Evolutionary conservation across 768 basidiomycete species (phyloP).

Genomic region (Boletus speciosus): DNA sequence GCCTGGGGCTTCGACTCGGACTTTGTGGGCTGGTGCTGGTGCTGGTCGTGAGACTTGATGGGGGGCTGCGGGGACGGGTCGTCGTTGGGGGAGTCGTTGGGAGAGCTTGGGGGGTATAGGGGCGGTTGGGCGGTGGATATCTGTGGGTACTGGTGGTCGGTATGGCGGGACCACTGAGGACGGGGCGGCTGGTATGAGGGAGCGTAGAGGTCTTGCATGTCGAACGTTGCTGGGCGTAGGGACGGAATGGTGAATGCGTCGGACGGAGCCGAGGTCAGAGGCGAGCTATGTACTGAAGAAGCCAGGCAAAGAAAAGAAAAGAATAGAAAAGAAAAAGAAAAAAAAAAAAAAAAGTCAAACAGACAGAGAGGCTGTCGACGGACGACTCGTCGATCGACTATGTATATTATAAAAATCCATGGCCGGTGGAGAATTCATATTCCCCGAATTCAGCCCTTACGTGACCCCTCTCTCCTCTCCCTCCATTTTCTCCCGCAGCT

Average conservation of each 20-base stretch:
- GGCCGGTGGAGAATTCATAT: slow-evolving; percentile 39
- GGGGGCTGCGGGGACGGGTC: slow-evolving; percentile 42
- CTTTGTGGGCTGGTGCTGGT: slow-evolving; percentile 57
- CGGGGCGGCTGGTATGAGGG: slow-evolving; percentile 40
- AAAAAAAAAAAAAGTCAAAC: slow-evolving; percentile 24
- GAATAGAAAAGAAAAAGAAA: slow-evolving; percentile 17
- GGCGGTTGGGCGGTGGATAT: slow-evolving; percentile 32
- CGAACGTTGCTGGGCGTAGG: slow-evolving; percentile 39
- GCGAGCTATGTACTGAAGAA: slow-evolving; percentile 31
- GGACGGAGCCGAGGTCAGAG: slow-evolving; percentile 17
- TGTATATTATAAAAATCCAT: slow-evolving; percentile 37
- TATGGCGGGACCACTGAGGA: slow-evolving; percentile 32
- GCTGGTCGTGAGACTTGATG: slow-evolving; percentile 38
- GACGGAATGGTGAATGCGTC: slow-evolving; percentile 37
- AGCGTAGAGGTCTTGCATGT: slow-evolving; percentile 49
- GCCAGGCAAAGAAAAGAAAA: slow-evolving; percentile 32
- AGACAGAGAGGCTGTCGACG: slow-evolving; percentile 27
- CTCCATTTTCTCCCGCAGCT: slow-evolving; percentile 34
- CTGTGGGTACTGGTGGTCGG: slow-evolving; percentile 34
- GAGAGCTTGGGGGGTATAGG: slow-evolving; percentile 34
- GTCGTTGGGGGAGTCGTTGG: slow-evolving; percentile 43
- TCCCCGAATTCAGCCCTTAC: slow-evolving; percentile 36
- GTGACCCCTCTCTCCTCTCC: slow-evolving; percentile 28
- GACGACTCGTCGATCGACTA: slow-evolving; percentile 33
- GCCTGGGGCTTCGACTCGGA: slow-evolving; percentile 80